Percentiles rank a stretch among this genome's conserved stretches.
These are phyloP conservation scores for Paramarasmius palmivorus DNA, from an alignment of 1,284 basidiomycete species.

Conservation along the genomic window DNA sequence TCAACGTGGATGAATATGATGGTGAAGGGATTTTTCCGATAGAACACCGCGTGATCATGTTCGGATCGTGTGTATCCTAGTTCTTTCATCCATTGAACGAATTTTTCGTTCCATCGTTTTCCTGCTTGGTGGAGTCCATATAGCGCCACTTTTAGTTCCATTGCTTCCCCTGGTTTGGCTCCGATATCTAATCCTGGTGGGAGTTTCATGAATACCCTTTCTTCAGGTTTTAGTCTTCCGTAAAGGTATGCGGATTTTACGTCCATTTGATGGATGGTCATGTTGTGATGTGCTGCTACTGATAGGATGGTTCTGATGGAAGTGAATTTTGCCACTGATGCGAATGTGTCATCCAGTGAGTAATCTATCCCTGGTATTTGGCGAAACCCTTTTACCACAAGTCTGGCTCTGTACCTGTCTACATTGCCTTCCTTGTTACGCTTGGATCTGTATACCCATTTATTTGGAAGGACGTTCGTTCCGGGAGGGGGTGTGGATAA, in stretches of 20 bases:
- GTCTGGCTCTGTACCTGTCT: neutral
- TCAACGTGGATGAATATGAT: too few species aligned
- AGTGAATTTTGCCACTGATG: constrained; percentile 8
- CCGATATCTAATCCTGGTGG: constrained; percentile 11
- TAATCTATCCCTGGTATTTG: constrained; percentile 7
- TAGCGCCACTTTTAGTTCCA: too few species aligned
- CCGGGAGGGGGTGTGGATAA: neutral
- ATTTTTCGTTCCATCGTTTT: too few species aligned
- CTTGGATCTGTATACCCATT: constrained; percentile 4
- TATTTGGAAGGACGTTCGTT: neutral
- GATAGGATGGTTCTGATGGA: constrained; percentile 21
- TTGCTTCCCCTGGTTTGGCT: too few species aligned
- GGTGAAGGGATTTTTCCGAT: too few species aligned
- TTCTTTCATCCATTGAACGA: too few species aligned
- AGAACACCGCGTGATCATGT: too few species aligned
- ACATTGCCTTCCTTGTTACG: neutral
- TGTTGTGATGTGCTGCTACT: constrained; percentile 25
- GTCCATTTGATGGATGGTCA: constrained; percentile 8
- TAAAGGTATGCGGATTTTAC: constrained; percentile 4
- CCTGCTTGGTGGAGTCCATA: too few species aligned
- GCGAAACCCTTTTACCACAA: neutral
- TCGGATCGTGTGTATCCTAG: too few species aligned
- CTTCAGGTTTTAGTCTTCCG: neutral
- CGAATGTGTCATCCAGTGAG: neutral
- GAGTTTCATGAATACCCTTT: neutral